Evolutionary conservation across 1,139 yeast genomes (phyloP), one percentile per base, ranked within the genome.

Genomic region (Spathaspora sp.): DNA sequence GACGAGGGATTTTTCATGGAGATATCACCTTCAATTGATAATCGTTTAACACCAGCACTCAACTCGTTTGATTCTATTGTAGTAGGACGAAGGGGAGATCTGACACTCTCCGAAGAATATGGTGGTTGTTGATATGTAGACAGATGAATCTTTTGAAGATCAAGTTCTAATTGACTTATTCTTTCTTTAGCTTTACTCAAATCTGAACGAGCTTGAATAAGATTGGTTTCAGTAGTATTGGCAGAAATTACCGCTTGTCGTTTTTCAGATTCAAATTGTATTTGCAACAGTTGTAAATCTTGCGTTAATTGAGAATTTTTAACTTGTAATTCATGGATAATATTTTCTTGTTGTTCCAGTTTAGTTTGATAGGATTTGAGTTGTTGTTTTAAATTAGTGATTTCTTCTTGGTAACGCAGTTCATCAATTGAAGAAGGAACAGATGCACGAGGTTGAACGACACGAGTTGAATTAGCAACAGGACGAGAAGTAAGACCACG

Each of bases 401-500:
- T 68, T 74, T 81, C 85, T 5, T 69, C 64, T 46, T 68, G 67
- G 9, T 18, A 34, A 75, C 65, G 41, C 74, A n/a, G 70, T 61
- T 41, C 46, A 24, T 49, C 43, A 37, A n/a, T 17, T 51, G 48
- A 17, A 47, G 60, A 38, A 51, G 42, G 7, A 49, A 42, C 10
- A 61, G 59, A 4, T 25, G 17, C 40, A 3, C 27, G 18, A 38
- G 29, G n/a, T 16, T 4, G 38, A 4, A 26, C 29, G 7, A n/a
- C 18, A n/a, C 34, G 34, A 34, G 7, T 34, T 17, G 38, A 34
- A 25, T 38, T n/a, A 11, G 24, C 11, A 25, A 31, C 29, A n/a
- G 44, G 41, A 44, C 78, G 59, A 1, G 72, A 71, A 0, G 77
- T 68, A 29, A 74, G 59, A 7, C 76, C 68, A 43, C 75, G 60